Evolutionary conservation across 2,329 filamentous ascomycete species (phyloP), one percentile per base, ranked within the genome.

Genomic region (Ophiostoma ulmi): DNA sequence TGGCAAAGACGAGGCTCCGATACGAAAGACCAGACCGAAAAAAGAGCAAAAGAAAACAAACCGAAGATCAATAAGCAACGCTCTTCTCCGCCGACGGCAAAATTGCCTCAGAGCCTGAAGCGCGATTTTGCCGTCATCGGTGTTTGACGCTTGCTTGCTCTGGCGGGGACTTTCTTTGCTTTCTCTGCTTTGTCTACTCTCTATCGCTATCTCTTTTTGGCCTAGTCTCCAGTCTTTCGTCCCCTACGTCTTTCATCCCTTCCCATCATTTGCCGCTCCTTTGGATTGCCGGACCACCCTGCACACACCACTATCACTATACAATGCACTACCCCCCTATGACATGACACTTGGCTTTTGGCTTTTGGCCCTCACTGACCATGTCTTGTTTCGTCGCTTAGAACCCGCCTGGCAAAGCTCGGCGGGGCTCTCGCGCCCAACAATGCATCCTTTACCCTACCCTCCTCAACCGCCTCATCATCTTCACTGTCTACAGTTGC

Each of bases 351-450:
- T 11, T 58, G 22, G 52, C 52, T 22, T 31, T 7, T 31, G 52
- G 52, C 22, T 58, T 31, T 7, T 48, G 65, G 36, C 38, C 10
- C 41, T 67, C 65, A 44, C 70, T 68, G 55, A 70, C 63, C 48
- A n/a, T 39, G 67, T 44, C 58, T 14, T 68, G 14, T 22, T 20
- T 38, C 55, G 41, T 38, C 68, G n/a, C 39, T 61, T 68, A 92
- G 90, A 85, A 89, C 89, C 82, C 90, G 90, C 83, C 86, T 92
- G 78, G 88, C 89, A 80, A 89, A 86, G 83, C 85, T 91, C 82
- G 88, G 89, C 81, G 87, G 85, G 80, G 83, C 84, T 83, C 83
- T 79, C 77, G 76, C 78, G 78, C 76, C 77, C 74, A 78, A 78
- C 75, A 75, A 76, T 74, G 73, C 74, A 73, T 70, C 76, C 13